Base-by-base conservation (phyloP, 305 asterid genomes). In the Rubia peregrina region DNA sequence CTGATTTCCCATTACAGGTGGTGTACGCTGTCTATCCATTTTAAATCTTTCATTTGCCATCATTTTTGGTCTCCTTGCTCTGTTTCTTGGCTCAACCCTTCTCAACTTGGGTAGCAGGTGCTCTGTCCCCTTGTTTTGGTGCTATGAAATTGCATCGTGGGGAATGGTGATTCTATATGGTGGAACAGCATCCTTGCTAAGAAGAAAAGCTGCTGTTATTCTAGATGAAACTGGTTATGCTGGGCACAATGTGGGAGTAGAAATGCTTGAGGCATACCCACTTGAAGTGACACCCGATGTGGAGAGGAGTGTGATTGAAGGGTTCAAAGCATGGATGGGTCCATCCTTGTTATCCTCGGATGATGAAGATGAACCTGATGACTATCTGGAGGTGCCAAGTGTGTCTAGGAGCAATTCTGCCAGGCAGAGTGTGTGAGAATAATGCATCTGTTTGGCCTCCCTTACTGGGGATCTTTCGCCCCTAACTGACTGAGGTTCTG, bases 271-370 rank as follows among this genome's bases (percentile, higher is more conserved):
- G 82, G 87, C 96, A 61, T 80, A 48, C 83, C 90, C 95, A 2
- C 76, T 80, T 53, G 89, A 88, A 71, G 81, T 89, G 69, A 82
- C 95, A 61, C 92, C 96, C 21, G 96, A 89, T 12, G 80, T 86
- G 77, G 97, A 89, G 86, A 83, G 86, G 71, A 94, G 96, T 7
- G 84, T 90, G 60, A 83, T 74, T 51, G 97, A 90, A 78, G 95
- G 97, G 59, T 93, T 93, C 66, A 90, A 89, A 83, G 83, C 97
- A 42, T 93, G 98, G 98, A 90, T 90, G 97, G 97, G 98, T 22
- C 90, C 97, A 12, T 84, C 97, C 51, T 78, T 86, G 77, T 79
- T 93, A 61, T 93, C 98, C 36, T 93, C 98, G 26, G 77, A 92
- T 24, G 97, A 90, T 16, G 98, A 92, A 67, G 97, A 87, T 38